These are phyloP conservation scores for Amniculicola lignicola DNA, from an alignment of 495 filamentous ascomycete species.

Conservation along the genomic window DNA sequence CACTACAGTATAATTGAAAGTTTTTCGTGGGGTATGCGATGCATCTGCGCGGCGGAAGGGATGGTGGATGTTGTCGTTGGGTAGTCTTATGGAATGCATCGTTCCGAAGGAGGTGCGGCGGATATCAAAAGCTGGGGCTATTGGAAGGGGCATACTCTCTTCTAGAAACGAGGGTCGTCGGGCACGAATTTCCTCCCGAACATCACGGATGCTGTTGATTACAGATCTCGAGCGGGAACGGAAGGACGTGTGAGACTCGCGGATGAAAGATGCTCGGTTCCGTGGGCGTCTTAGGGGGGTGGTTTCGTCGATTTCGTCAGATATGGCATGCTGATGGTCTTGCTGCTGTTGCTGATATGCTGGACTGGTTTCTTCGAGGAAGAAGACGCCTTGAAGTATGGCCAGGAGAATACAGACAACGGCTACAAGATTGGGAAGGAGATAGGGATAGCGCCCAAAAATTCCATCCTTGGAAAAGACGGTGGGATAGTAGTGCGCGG, in stretches of 20 bases:
- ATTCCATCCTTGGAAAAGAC: constrained; percentile 25
- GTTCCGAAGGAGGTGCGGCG: constrained; percentile 31
- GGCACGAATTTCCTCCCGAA: too few species aligned
- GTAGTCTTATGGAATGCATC: constrained; percentile 29
- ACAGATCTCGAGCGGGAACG: constrained; percentile 3
- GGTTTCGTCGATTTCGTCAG: constrained; percentile 16
- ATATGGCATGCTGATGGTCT: neutral
- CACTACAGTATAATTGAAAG: constrained; percentile 31
- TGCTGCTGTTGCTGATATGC: constrained; percentile 7
- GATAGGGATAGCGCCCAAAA: constrained; percentile 32
- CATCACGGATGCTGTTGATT: constrained; percentile 1
- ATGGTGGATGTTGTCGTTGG: neutral
- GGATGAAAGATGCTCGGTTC: neutral
- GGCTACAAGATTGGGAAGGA: constrained; percentile 33
- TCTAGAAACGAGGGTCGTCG: constrained; percentile 26
- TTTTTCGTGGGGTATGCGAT: neutral
- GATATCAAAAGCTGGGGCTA: constrained; percentile 28
- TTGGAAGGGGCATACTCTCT: constrained; percentile 23
- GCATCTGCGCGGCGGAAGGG: neutral
- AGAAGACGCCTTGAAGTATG: constrained; percentile 32
- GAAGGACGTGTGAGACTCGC: neutral
- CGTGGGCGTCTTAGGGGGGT: constrained; percentile 17
- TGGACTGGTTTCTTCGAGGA: constrained; percentile 33
- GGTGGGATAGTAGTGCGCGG: constrained; percentile 27
- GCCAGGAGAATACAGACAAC: constrained; percentile 23